These are phyloP conservation scores for Amaranthus cruentus DNA, from an alignment of 148 eudicot genomes.

Conservation along the genomic window DNA sequence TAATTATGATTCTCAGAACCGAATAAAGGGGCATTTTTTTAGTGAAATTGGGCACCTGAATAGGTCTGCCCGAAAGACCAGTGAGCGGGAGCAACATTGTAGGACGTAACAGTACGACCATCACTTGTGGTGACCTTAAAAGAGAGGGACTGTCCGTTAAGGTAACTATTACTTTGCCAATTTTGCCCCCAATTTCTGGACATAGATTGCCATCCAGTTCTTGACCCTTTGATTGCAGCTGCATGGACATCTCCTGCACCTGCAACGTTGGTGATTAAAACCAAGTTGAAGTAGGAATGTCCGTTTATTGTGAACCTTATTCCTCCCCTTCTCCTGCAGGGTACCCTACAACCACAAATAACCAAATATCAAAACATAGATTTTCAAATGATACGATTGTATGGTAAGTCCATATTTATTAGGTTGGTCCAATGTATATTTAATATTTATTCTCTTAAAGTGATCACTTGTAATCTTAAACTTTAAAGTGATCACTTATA, in stretches of 20 bases:
- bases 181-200: conserved; percentile 82
- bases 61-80: conserved; percentile 66
- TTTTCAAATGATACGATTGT: no score
- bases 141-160: conserved; percentile 65
- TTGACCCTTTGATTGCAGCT: conserved; percentile 56
- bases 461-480: no score
- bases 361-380: not conserved
- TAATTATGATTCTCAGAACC: not conserved
- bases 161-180: conserved; percentile 60
- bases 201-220: conserved; percentile 55
- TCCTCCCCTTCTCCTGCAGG: conserved; percentile 66
- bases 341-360: conserved; percentile 39
- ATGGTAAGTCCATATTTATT: no score
- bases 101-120: conserved; percentile 42
- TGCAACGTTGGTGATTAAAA: conserved; percentile 63
- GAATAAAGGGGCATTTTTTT: no score
- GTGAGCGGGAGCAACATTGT: conserved; percentile 46
- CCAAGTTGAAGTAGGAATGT: conserved; percentile 73
- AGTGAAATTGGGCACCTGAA: conserved; percentile 41
- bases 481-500: no score
- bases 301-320: conserved; percentile 77
- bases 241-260: not conserved
- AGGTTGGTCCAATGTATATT: no score
- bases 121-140: conserved; percentile 60
- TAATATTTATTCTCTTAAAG: no score